Percentiles rank a stretch among this genome's conserved stretches.
Evolutionary conservation across 1,284 basidiomycete genomes (phyloP).

Genomic region (Gomphus sp.): DNA sequence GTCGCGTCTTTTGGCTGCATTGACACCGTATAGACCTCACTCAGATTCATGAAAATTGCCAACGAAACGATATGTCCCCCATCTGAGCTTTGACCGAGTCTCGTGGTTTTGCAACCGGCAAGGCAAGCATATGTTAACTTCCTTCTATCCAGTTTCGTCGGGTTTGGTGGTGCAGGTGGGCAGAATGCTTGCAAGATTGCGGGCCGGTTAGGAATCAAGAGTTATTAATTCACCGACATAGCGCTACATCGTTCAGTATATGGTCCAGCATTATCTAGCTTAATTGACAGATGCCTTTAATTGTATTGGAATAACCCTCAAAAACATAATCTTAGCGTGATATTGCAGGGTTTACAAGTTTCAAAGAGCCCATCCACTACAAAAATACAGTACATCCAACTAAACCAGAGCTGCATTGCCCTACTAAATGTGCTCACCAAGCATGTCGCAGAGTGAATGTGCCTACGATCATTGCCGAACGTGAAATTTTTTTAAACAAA

Average conservation of each 20-base stretch:
- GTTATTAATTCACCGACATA: slow-evolving; percentile 80
- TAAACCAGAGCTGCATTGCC: slow-evolving; percentile 38
- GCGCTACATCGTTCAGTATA: slow-evolving; percentile 81
- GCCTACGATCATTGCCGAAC: too few relatives aligned
- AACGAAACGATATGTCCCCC: slow-evolving; percentile 89
- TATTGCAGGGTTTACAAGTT: slow-evolving; percentile 62
- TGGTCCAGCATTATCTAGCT: too few relatives aligned
- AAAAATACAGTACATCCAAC: slow-evolving; percentile 56
- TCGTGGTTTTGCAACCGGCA: slow-evolving; percentile 74
- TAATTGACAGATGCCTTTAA: slow-evolving; percentile 63
- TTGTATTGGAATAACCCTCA: neutral
- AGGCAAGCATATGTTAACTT: slow-evolving; percentile 39
- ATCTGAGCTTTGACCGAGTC: slow-evolving; percentile 91
- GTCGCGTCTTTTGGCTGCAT: too few relatives aligned
- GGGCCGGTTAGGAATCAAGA: slow-evolving; percentile 70
- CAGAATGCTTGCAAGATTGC: too few relatives aligned
- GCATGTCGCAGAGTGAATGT: too few relatives aligned
- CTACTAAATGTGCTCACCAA: slow-evolving; percentile 61
- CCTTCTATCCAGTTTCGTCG: slow-evolving; percentile 48
- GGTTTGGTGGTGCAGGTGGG: too few relatives aligned
- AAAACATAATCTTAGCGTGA: neutral
- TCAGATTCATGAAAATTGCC: slow-evolving; percentile 86
- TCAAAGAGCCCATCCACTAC: slow-evolving; percentile 83
- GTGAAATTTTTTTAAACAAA: too few relatives aligned
- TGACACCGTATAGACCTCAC: neutral